phyloP scores from a whole-genome alignment of 257 asterid genomes.

The Solanum corneliomulleri region DNA sequence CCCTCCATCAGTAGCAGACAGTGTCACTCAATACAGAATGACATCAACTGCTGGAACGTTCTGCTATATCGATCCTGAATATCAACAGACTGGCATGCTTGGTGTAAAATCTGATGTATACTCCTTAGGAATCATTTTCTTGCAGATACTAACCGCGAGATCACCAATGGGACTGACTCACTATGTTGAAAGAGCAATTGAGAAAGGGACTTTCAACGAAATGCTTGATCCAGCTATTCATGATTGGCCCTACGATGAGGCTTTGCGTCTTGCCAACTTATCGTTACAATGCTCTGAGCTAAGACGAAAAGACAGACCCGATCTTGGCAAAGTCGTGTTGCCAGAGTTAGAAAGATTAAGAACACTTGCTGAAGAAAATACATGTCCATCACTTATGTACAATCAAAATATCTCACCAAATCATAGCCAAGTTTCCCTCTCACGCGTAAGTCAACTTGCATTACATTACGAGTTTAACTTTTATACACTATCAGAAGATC shows the following conservation, averaged over 20 bases:
- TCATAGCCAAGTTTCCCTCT: slow-evolving; percentile 2
- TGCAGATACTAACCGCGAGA: slow-evolving; percentile 20
- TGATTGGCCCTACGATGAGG: slow-evolving; percentile 21
- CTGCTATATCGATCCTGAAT: slow-evolving; percentile 26
- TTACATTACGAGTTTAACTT: neutral
- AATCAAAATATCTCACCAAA: neutral
- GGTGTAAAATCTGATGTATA: slow-evolving; percentile 27
- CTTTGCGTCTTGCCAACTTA: slow-evolving; percentile 12
- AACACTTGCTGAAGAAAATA: slow-evolving; percentile 7
- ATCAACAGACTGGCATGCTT: slow-evolving; percentile 33
- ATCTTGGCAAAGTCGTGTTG: slow-evolving; percentile 16
- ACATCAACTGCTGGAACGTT: slow-evolving; percentile 24
- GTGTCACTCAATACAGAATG: slow-evolving; percentile 20
- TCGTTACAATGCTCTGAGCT: slow-evolving; percentile 18
- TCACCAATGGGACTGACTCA: slow-evolving; percentile 23
- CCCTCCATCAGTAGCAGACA: slow-evolving; percentile 19
- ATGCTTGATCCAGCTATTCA: slow-evolving; percentile 15
- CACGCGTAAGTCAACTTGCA: neutral
- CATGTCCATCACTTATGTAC: neutral
- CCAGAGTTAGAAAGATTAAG: slow-evolving; percentile 16
- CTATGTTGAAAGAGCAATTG: slow-evolving; percentile 18
- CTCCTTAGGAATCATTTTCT: slow-evolving; percentile 21
- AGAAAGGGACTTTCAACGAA: slow-evolving; percentile 9
- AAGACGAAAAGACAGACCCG: slow-evolving; percentile 23
- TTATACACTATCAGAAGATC: neutral